These are phyloP conservation scores for Omphalea diandra DNA, from an alignment of 441 rosid genomes.

Conservation along the genomic window DNA sequence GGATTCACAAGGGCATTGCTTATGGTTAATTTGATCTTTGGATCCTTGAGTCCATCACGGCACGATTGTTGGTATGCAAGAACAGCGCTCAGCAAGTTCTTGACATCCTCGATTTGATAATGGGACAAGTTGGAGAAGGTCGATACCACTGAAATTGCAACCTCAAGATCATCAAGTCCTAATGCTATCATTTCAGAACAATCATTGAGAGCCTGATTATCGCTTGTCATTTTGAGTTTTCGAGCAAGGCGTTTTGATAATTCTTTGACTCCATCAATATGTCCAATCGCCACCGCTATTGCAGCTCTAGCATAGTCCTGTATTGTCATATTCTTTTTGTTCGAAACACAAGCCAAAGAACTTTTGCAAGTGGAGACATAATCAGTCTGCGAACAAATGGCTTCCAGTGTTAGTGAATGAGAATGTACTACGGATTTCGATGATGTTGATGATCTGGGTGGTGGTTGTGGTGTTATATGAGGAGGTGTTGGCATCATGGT, in stretches of 20 bases:
- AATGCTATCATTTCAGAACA: constrained; percentile 16
- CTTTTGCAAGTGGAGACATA: constrained; percentile 2
- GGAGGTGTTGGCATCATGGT: background rate
- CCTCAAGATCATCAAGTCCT: constrained; percentile 11
- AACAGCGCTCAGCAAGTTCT: constrained; percentile 21
- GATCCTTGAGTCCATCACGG: background rate
- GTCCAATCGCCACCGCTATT: background rate
- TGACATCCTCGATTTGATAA: background rate
- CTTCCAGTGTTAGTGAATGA: background rate
- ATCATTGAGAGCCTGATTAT: constrained; percentile 11
- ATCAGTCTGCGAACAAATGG: constrained; percentile 2
- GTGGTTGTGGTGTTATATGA: too few relatives aligned
- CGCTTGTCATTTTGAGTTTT: background rate
- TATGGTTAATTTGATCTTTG: background rate
- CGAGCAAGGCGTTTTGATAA: background rate
- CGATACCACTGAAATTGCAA: background rate
- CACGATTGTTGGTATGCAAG: constrained; percentile 18
- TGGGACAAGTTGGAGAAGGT: background rate
- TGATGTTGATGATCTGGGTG: background rate
- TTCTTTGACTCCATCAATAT: background rate
- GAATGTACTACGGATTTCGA: background rate
- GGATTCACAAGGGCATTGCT: constrained; percentile 1
- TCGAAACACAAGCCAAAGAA: background rate
- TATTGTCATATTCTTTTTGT: background rate
- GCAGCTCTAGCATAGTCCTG: background rate